A percentile compares a stretch with the other conserved stretches of the same genome.
These are phyloP conservation scores for Lantana camara DNA, from an alignment of 257 asterid genomes.

Conservation along the genomic window DNA sequence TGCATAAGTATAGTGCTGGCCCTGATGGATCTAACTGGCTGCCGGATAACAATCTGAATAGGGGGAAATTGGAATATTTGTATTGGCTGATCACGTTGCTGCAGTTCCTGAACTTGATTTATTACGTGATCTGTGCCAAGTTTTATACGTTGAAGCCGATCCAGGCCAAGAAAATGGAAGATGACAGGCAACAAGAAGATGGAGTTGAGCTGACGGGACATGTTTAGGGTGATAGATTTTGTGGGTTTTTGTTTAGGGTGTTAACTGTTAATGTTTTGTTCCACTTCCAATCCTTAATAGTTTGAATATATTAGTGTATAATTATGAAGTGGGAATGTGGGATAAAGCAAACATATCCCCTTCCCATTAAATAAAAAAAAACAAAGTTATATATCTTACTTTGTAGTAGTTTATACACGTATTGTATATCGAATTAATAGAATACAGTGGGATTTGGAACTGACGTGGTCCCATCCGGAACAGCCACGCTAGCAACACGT, in stretches of 20 bases:
- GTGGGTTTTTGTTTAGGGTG: background rate
- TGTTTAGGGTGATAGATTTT: constrained; percentile 32
- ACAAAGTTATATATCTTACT: too few species aligned
- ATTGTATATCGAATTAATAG: too few species aligned
- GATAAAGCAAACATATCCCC: too few species aligned
- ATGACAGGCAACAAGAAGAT: constrained; percentile 24
- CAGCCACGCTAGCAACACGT: too few species aligned
- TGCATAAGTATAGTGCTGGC: constrained; percentile 61
- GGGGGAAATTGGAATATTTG: constrained; percentile 78
- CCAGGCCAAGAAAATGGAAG: constrained; percentile 31
- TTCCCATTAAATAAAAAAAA: too few species aligned
- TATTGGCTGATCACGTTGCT: constrained; percentile 80
- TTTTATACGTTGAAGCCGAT: constrained; percentile 82
- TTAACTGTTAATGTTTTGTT: too few species aligned
- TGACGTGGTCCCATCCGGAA: too few species aligned
- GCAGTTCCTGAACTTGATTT: constrained; percentile 64
- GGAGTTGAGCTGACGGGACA: constrained; percentile 43
- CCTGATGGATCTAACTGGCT: constrained; percentile 78
- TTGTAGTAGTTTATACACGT: too few species aligned
- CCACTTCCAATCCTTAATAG: too few species aligned
- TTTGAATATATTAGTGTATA: too few species aligned
- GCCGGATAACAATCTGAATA: constrained; percentile 71
- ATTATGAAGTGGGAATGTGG: too few species aligned
- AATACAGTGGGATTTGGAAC: too few species aligned
- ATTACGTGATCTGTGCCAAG: constrained; percentile 72